Evolutionary conservation across 768 basidiomycete genomes (phyloP).

Genomic region (Collybia mongolica): DNA sequence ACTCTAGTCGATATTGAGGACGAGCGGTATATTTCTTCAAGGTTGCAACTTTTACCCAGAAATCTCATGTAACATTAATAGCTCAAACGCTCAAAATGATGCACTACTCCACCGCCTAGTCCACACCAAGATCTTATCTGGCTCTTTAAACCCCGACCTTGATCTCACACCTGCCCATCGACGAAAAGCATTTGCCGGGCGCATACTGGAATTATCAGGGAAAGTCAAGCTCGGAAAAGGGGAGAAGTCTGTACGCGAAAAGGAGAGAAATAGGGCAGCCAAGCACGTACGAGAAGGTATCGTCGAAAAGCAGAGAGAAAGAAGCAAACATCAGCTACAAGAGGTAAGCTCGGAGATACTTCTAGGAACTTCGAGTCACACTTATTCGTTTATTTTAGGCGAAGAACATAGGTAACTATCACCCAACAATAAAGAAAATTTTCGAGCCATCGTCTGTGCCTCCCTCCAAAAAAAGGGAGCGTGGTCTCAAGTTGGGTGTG

Average conservation of each 20-base stretch:
- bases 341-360: conserved; percentile 50
- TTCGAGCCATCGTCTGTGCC: conserved; percentile 40
- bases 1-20: conserved; percentile 47
- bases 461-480: conserved; percentile 47
- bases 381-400: conserved; percentile 43
- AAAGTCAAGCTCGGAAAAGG: conserved; percentile 73
- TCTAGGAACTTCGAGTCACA: neutral
- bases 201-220: conserved; percentile 72
- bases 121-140: conserved; percentile 78
- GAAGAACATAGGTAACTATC: conserved; percentile 83
- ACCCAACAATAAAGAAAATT: conserved; percentile 70
- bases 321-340: conserved; percentile 54
- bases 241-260: conserved; percentile 55
- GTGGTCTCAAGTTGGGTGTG: conserved; percentile 76
- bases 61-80: conserved; percentile 24
- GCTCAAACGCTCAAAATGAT: conserved; percentile 77
- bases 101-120: conserved; percentile 74
- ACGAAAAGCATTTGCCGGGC: conserved; percentile 74
- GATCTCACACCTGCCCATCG: conserved; percentile 64
- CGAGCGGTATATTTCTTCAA: conserved; percentile 40
- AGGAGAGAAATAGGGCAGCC: conserved; percentile 68
- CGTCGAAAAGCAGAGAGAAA: conserved; percentile 55
- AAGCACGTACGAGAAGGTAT: conserved; percentile 76
- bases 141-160: conserved; percentile 63
- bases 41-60: conserved; percentile 3